Percentiles rank a stretch among this genome's conserved stretches.
These are phyloP conservation scores for Debaryomyces prosopidis DNA, from an alignment of 805 yeast genomes.

Conservation along the genomic window DNA sequence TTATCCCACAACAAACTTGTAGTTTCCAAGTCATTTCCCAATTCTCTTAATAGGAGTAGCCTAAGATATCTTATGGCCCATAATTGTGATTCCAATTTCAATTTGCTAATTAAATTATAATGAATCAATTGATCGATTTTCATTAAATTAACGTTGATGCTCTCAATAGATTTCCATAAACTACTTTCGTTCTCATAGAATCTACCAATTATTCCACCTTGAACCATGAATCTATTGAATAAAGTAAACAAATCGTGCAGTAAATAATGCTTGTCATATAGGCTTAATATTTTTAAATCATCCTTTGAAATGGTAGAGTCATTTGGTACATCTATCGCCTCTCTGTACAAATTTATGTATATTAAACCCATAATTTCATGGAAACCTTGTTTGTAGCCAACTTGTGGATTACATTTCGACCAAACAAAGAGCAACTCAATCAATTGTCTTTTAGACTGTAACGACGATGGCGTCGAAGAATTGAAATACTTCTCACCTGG, in stretches of 20 bases:
- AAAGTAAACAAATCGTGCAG: conserved; percentile 46
- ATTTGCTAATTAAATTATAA: conserved; percentile 42
- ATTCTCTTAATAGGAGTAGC: conserved; percentile 47
- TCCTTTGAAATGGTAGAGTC: conserved; percentile 23
- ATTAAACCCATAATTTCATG: conserved; percentile 56
- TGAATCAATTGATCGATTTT: conserved; percentile 50
- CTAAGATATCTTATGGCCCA: conserved; percentile 58
- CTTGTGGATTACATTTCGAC: conserved; percentile 47
- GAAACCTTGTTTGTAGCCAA: conserved; percentile 56
- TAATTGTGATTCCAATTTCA: conserved; percentile 49
- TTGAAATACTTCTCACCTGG: conserved; percentile 44
- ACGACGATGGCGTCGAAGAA: conserved; percentile 12
- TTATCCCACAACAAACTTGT: conserved; percentile 51
- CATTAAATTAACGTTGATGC: conserved; percentile 48
- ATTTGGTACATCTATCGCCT: conserved; percentile 29
- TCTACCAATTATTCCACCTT: conserved; percentile 38
- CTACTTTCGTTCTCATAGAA: conserved; percentile 42
- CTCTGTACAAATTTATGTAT: conserved; percentile 39
- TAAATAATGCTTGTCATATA: conserved; percentile 40
- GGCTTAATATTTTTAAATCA: conserved; percentile 35
- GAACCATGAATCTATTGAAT: conserved; percentile 42
- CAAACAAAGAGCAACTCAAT: conserved; percentile 48
- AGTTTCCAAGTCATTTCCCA: conserved; percentile 38
- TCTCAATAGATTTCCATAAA: conserved; percentile 47
- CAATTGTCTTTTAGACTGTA: conserved; percentile 26